Evolutionary conservation across 345 rosid species (phyloP).

Genomic region (Physaria fendleri): DNA sequence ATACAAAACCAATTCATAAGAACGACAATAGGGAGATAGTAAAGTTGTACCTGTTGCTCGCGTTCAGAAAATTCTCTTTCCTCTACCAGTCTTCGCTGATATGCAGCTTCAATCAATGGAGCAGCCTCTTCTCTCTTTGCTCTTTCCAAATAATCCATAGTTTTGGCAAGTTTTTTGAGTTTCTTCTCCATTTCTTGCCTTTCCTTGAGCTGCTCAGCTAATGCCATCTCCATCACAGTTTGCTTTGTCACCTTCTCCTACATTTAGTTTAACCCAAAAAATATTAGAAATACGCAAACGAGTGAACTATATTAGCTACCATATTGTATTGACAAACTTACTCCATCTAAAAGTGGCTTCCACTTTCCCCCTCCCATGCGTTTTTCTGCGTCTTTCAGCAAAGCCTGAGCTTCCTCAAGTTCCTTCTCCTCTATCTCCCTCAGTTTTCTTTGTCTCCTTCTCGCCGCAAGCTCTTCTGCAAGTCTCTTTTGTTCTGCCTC

Average conservation of each 20-base stretch:
- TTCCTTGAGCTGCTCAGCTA: conserved; percentile 74
- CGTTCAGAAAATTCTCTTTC: conserved; percentile 69
- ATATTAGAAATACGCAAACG: not conserved
- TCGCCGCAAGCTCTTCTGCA: conserved; percentile 59
- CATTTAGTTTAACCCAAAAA: not conserved
- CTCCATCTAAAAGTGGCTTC: conserved; percentile 72
- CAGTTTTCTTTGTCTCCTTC: conserved; percentile 61
- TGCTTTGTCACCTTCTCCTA: conserved; percentile 85
- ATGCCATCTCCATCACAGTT: conserved; percentile 57
- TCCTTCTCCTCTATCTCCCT: conserved; percentile 81
- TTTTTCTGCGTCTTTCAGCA: conserved; percentile 60
- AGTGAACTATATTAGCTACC: not conserved
- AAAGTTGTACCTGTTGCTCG: conserved; percentile 65
- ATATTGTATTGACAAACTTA: conserved; percentile 27
- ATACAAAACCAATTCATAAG: too few species aligned
- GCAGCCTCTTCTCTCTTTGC: conserved; percentile 96
- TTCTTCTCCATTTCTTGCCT: conserved; percentile 91
- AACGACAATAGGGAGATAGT: too few species aligned
- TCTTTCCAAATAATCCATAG: conserved; percentile 89
- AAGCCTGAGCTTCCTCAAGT: conserved; percentile 54
- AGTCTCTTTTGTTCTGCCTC: conserved; percentile 90
- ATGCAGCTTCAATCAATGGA: conserved; percentile 86
- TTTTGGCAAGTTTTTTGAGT: conserved; percentile 65
- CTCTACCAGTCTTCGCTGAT: conserved; percentile 66
- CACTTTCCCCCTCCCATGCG: conserved; percentile 60